A percentile compares a stretch with the other conserved stretches of the same genome.
phyloP scores from a whole-genome alignment of 768 basidiomycete species.

The Pisolithus microcarpus region DNA sequence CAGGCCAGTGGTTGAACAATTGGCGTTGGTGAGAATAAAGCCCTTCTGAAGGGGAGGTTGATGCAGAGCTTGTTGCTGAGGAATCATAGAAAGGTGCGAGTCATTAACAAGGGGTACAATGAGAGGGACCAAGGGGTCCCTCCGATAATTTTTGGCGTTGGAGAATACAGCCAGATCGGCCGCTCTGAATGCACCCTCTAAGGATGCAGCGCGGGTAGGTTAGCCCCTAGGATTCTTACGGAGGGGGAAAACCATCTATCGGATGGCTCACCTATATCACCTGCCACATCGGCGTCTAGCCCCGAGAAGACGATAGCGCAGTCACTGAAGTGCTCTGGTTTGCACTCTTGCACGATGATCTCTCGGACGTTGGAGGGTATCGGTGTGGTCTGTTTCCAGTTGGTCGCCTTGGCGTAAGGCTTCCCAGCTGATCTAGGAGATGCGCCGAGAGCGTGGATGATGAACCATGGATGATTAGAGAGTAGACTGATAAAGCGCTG shows the following conservation, averaged over 20 bases:
- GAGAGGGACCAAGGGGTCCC: constrained; percentile 89
- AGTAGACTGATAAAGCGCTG: constrained; percentile 92
- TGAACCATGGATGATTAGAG: constrained; percentile 84
- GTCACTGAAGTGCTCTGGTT: constrained; percentile 65
- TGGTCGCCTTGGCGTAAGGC: constrained; percentile 60
- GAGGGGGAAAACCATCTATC: too few species aligned
- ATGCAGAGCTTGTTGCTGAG: constrained; percentile 70
- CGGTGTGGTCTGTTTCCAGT: constrained; percentile 82
- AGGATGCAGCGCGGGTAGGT: constrained; percentile 4
- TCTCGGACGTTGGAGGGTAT: constrained; percentile 62
- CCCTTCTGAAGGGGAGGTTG: constrained; percentile 67
- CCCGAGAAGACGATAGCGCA: constrained; percentile 92
- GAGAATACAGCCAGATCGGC: constrained; percentile 93
- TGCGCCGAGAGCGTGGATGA: constrained; percentile 80
- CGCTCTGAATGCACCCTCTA: constrained; percentile 79
- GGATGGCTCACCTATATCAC: constrained; percentile 71
- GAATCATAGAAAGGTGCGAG: constrained; percentile 74
- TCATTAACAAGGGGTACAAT: constrained; percentile 96
- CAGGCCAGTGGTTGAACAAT: constrained; percentile 92
- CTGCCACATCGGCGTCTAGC: constrained; percentile 91
- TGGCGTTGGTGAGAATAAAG: constrained; percentile 97
- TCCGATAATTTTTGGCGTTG: constrained; percentile 92
- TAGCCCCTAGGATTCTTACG: too few species aligned
- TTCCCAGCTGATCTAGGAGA: constrained; percentile 84
- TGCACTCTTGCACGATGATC: constrained; percentile 63